phyloP scores from a whole-genome alignment of 2,329 filamentous ascomycete species.

The Coniella vitis region DNA sequence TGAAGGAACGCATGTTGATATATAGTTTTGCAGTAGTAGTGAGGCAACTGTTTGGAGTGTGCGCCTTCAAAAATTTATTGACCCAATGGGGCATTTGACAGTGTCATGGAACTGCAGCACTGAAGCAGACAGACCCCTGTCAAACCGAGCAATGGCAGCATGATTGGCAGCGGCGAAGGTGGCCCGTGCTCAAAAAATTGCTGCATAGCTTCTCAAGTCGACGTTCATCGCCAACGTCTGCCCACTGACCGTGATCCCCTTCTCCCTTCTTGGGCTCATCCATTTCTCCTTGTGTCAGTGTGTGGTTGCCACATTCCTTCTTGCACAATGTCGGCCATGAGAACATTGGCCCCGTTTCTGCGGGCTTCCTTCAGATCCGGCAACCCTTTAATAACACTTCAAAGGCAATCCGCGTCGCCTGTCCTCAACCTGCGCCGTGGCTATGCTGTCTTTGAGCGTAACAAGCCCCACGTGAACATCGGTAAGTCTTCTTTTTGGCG shows the following conservation, averaged over 20 bases:
- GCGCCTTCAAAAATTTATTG: too few species aligned
- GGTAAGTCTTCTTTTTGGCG: slow-evolving; percentile 47
- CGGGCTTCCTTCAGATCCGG: slow-evolving; percentile 67
- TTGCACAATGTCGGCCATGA: slow-evolving; percentile 72
- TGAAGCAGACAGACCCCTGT: not conserved
- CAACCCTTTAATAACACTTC: slow-evolving; percentile 67
- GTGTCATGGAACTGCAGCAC: too few species aligned
- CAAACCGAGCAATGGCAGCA: slow-evolving; percentile 9
- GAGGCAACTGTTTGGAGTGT: too few species aligned
- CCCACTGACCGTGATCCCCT: slow-evolving; percentile 3
- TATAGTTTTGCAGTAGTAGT: too few species aligned
- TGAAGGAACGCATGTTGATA: too few species aligned
- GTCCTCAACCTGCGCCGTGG: slow-evolving; percentile 59
- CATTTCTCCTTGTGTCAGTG: slow-evolving; percentile 19
- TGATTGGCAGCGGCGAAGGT: slow-evolving; percentile 12
- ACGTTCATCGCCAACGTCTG: slow-evolving; percentile 1
- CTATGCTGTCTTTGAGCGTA: slow-evolving; percentile 72
- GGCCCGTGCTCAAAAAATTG: slow-evolving; percentile 16
- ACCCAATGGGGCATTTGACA: not conserved
- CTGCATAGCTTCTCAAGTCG: slow-evolving; percentile 4
- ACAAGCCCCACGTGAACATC: slow-evolving; percentile 97
- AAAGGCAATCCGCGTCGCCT: slow-evolving; percentile 59
- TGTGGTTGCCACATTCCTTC: slow-evolving; percentile 21
- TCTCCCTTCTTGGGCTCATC: slow-evolving; percentile 6
- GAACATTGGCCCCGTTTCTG: slow-evolving; percentile 71